Evolutionary conservation across 2,329 filamentous ascomycete genomes (phyloP).

Genomic region (Neodidymelliopsis sp.): DNA sequence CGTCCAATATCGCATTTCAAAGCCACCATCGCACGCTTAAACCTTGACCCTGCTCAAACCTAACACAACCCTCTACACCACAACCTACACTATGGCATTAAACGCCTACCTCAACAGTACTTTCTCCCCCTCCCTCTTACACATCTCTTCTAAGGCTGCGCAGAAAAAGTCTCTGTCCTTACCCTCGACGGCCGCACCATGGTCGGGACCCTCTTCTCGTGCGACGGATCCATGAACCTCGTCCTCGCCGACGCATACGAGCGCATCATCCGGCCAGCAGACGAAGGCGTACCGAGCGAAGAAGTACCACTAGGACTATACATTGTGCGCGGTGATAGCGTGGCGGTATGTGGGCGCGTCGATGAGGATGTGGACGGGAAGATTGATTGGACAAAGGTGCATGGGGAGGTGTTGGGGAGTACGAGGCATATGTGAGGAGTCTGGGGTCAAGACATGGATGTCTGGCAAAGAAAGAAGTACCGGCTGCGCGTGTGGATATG

Average conservation of each 20-base stretch:
- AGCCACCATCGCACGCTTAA: too few relatives aligned
- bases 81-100: conserved; percentile 46
- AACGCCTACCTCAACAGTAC: conserved; percentile 55
- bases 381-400: conserved; percentile 93
- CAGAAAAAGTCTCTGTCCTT: conserved; percentile 90
- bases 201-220: conserved; percentile 78
- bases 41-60: background rate
- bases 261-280: conserved; percentile 84
- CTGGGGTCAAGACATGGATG: background rate
- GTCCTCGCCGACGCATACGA: conserved; percentile 85
- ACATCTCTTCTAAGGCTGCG: conserved; percentile 17
- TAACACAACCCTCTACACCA: background rate
- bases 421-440: conserved; percentile 71
- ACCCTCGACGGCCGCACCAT: conserved; percentile 88
- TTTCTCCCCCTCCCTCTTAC: conserved; percentile 1
- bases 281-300: conserved; percentile 81
- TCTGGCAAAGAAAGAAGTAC: too few relatives aligned
- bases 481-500: background rate
- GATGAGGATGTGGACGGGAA: conserved; percentile 88
- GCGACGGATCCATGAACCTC: conserved; percentile 91
- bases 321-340: conserved; percentile 92
- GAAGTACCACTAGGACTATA: conserved; percentile 88
- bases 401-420: conserved; percentile 80
- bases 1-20: too few relatives aligned
- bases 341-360: conserved; percentile 86